Conservation (phyloP, 495 filamentous ascomycete genomes). For the Chaetomium fimeti region DNA sequence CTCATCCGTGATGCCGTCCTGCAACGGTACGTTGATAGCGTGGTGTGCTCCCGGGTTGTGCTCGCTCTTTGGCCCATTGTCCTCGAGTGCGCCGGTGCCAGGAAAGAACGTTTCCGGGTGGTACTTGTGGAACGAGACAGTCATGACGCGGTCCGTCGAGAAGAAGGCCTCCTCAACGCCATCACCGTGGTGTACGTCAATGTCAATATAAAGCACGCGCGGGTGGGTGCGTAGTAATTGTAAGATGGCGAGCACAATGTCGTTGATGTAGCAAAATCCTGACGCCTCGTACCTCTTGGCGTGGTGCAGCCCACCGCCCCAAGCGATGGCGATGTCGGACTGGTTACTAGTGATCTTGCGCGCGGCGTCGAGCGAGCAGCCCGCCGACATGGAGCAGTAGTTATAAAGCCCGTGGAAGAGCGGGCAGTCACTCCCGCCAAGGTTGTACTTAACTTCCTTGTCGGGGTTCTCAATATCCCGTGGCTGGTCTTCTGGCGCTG, state of each 20-base stretch:
- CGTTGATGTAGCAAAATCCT: conserved; percentile 98
- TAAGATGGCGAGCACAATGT: conserved; percentile 94
- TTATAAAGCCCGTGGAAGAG: conserved; percentile 94
- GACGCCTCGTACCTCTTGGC: conserved; percentile 96
- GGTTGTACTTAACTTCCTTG: conserved; percentile 66
- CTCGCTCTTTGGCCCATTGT: conserved; percentile 80
- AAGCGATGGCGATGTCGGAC: conserved; percentile 93
- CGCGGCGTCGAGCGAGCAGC: conserved; percentile 86
- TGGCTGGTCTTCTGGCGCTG: conserved; percentile 47
- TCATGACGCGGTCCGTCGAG: conserved; percentile 98
- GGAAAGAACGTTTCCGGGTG: conserved; percentile 88
- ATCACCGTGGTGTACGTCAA: conserved; percentile 97
- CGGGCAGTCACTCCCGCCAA: conserved; percentile 88
- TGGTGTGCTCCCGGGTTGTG: conserved; percentile 91
- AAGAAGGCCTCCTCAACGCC: conserved; percentile 98
- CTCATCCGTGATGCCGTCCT: conserved; percentile 92
- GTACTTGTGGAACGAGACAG: conserved; percentile 97
- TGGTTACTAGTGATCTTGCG: conserved; percentile 82
- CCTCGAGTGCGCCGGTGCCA: conserved; percentile 87
- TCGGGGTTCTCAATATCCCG: conserved; percentile 51
- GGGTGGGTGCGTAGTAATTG: conserved; percentile 93
- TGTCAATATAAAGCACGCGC: conserved; percentile 94
- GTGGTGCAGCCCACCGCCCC: conserved; percentile 96
- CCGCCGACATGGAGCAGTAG: conserved; percentile 91
- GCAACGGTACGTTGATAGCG: conserved; percentile 91